phyloP scores from a whole-genome alignment of 495 filamentous ascomycete genomes.

The Trichoderma erinaceum region DNA sequence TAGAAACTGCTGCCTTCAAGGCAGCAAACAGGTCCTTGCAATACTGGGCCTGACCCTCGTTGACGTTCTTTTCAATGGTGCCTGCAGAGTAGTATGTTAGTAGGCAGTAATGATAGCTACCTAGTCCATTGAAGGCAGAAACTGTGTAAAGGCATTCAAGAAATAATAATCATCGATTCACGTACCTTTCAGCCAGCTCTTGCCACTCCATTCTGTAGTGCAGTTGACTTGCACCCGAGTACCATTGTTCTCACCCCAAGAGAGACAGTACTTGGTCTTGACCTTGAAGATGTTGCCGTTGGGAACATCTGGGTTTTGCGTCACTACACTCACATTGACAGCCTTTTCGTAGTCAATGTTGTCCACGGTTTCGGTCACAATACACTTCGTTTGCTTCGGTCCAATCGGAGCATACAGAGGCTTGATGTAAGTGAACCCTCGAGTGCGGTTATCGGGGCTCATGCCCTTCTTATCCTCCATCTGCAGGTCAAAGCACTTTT shows the following conservation, averaged over 20 bases:
- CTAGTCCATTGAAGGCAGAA: not conserved
- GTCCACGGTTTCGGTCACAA: conserved; percentile 77
- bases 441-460: conserved; percentile 61
- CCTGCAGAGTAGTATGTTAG: conserved; percentile 36
- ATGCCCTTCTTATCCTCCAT: conserved; percentile 78
- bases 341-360: conserved; percentile 81
- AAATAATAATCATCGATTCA: not conserved
- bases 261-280: conserved; percentile 91
- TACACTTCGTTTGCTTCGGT: conserved; percentile 92
- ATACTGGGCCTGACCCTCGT: conserved; percentile 80
- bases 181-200: conserved; percentile 96
- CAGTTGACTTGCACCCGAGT: conserved; percentile 82
- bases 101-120: conserved; percentile 16
- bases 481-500: conserved; percentile 80
- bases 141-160: not conserved
- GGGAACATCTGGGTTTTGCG: conserved; percentile 92
- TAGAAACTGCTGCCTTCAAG: conserved; percentile 65
- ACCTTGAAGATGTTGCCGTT: conserved; percentile 84
- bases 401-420: conserved; percentile 78
- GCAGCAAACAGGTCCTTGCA: conserved; percentile 67
- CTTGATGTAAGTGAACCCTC: conserved; percentile 86
- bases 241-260: conserved; percentile 78
- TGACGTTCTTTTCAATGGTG: conserved; percentile 92
- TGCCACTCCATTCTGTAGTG: conserved; percentile 91
- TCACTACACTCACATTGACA: conserved; percentile 68